Evolutionary conservation across 805 yeast genomes (phyloP), one percentile per base, ranked within the genome.

Genomic region (Soucietia sequanensis): DNA sequence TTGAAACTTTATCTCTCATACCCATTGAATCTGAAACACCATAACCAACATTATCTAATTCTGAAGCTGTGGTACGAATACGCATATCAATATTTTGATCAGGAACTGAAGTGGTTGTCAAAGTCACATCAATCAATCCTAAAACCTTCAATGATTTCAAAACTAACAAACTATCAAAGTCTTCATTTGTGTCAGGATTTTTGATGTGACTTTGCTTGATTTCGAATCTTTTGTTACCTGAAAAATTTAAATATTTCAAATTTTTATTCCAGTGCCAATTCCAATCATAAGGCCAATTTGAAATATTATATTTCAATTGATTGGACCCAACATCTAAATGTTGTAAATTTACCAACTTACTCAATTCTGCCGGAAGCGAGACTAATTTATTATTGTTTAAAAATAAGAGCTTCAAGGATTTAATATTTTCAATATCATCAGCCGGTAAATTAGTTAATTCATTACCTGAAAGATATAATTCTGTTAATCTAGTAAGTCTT

Each of bases 271-370:
- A 81, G 48, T 84, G 81, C 99, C 99, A 93, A 60, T 88, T 93
- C 97, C 98, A 93, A 56, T 93, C 99, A 54, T 87, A 91, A 11
- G 93, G 95, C 75, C 89, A 86, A 58, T 93, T 93, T 3, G 93
- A 84, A 37, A 91, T 88, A 50, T 93, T 93, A 60, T 93, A 93
- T 51, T 89, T 85, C 60, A 93, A 68, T 41, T 81, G 82, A 56
- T 93, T 93, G 2, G 95, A 85, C 3, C 97, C 95, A 12, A 87
- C 93, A 62, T 93, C 99, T 23, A 93, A 70, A 7, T 80, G 82
- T 21, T 74, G 75, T 50, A 93, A 63, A 17, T 76, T 72, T 1
- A 62, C 53, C 30, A 89, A 70, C 38, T 81, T 81, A 6, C 91
- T 79, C 31, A 93, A 60, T 53, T 91, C 99, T 0, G 96, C 83